phyloP scores from a whole-genome alignment of 352 stramenopile genomes.

The Phytophthora megakarya region DNA sequence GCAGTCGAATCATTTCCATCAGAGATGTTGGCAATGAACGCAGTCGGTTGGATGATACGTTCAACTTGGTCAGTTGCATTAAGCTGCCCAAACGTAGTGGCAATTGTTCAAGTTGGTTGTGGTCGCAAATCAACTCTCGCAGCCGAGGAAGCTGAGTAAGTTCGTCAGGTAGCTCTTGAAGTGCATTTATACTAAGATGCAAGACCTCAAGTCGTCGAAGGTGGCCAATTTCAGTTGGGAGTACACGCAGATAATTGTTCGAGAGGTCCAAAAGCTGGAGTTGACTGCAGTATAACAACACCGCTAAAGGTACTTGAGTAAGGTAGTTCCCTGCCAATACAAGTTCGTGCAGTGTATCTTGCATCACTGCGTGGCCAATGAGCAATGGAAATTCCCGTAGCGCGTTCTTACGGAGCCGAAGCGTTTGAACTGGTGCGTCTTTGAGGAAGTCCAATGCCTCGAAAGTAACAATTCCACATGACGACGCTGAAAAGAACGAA shows the following conservation, averaged over 20 bases:
- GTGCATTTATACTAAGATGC: conserved; percentile 46
- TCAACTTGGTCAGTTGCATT: conserved; percentile 39
- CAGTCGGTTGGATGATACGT: conserved; percentile 57
- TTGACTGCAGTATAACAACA: conserved; percentile 43
- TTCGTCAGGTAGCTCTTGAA: conserved; percentile 47
- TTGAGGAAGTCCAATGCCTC: conserved; percentile 52
- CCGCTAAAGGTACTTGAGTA: conserved; percentile 42
- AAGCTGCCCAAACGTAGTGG: conserved; percentile 47
- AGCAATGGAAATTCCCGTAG: conserved; percentile 48
- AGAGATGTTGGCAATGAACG: conserved; percentile 56
- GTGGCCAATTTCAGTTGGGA: conserved; percentile 49
- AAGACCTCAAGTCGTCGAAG: conserved; percentile 46
- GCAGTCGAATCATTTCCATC: conserved; percentile 41
- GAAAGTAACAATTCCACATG: conserved; percentile 51
- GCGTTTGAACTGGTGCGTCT: conserved; percentile 41
- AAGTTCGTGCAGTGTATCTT: conserved; percentile 55
- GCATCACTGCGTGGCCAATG: conserved; percentile 44
- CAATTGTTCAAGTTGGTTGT: conserved; percentile 42
- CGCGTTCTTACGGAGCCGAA: conserved; percentile 49
- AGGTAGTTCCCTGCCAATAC: conserved; percentile 44
- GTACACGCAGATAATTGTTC: conserved; percentile 41
- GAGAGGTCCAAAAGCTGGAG: conserved; percentile 54
- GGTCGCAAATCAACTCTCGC: conserved; percentile 42
- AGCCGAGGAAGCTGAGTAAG: conserved; percentile 41
- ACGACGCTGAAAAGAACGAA: conserved; percentile 36